Evolutionary conservation across 208 protist species (phyloP), one percentile per base, ranked within the genome.

Genomic region (Trypanosoma congolense): DNA sequence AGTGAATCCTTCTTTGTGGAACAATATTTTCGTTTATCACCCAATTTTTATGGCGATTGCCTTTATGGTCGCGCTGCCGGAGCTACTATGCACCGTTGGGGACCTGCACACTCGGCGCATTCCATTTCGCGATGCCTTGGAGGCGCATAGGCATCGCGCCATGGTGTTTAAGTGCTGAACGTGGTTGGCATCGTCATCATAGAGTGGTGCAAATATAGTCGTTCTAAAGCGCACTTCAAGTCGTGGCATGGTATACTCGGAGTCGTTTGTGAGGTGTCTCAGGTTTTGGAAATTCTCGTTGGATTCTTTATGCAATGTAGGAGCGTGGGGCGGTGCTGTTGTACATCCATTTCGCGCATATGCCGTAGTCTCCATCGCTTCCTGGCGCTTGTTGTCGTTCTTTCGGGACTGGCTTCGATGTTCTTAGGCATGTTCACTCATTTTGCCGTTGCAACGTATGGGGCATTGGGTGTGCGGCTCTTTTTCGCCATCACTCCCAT

Each of bases 201-300:
- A 21, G 76, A 83, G 67, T 83, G 74, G 67, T 65, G 51, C 50
- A 87, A 87, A 58, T 61, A 78, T 35, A 56, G 51, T 10, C 57
- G 65, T 22, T 54, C 52, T 2, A 69, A 74, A 24, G 28, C 19
- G 1, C 80, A 87, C 31, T 65, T 87, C 44, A 64, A 12, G 8
- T 71, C 73, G 4, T 73, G 58, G 18, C 80, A 87, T 64, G 60
- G 54, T 19, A 29, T 77, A 4, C 67, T 87, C 28, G 62, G 62
- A 18, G 41, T 12, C 31, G 22, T 61, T 2, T 69, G 55, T 61
- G 62, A 69, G 44, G n/a, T 48, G 49, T 43, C 40, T 22, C 44
- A 52, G 29, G 29, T 69, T 18, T 29, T 69, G 19, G 54, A 69
- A 43, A 22, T 26, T 10, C 16, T 69, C 6, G 4, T 69, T 29